Conservation (phyloP, 768 basidiomycete genomes). For the Tylopilus sp. region DNA sequence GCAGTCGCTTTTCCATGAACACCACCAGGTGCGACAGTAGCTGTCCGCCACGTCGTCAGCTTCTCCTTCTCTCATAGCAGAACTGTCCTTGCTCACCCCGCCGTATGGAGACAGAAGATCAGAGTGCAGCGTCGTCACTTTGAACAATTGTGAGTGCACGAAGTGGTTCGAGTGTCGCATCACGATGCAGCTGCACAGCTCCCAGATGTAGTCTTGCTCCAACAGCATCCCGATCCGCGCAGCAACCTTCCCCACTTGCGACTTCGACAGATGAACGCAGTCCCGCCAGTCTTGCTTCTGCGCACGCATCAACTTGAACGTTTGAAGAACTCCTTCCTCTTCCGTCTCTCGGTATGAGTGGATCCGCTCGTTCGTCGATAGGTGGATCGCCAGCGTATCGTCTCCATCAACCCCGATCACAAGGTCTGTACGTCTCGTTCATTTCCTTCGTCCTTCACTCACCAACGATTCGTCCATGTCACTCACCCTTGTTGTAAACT, state of each 20-base stretch:
- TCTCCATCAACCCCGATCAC: neutral
- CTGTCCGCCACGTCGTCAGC: neutral
- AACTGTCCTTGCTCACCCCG: neutral
- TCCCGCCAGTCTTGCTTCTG: neutral
- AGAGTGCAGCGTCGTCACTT: neutral
- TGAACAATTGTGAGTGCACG: neutral
- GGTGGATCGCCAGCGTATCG: neutral
- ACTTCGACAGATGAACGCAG: neutral
- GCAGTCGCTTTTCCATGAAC: neutral
- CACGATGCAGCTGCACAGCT: neutral
- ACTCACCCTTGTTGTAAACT: neutral
- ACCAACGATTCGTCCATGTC: no score
- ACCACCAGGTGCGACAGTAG: neutral
- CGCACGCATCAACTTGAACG: neutral
- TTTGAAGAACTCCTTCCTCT: neutral
- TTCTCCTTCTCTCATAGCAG: no score
- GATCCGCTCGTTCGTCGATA: neutral
- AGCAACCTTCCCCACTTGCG: neutral
- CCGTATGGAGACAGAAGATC: neutral
- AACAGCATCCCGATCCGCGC: neutral
- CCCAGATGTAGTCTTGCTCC: neutral
- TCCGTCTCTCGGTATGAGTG: neutral
- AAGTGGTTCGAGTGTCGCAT: neutral
- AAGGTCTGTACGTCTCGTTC: neutral
- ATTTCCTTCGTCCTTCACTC: no score